Percentiles rank a stretch among this genome's conserved stretches.
phyloP scores from a whole-genome alignment of 805 yeast genomes.

The Metschnikowia baotianmanensis region DNA sequence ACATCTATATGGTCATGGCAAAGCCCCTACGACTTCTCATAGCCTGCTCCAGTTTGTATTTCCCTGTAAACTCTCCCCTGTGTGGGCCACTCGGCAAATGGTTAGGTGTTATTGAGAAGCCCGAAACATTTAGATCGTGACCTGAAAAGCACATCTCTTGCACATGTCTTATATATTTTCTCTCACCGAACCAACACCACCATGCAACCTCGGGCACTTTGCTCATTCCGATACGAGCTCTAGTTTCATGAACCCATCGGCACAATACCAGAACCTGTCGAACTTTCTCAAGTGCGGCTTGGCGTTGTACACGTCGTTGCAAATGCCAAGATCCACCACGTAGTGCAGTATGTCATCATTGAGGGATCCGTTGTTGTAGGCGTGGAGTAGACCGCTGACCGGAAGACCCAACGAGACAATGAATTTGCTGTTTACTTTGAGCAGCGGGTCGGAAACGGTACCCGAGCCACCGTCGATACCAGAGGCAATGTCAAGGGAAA shows the following conservation, averaged over 20 bases:
- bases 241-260: conserved; percentile 24
- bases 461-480: conserved; percentile 88
- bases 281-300: conserved; percentile 43
- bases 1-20: no score
- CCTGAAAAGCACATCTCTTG: no score
- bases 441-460: conserved; percentile 28
- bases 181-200: no score
- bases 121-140: no score
- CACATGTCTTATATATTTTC: no score
- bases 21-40: no score
- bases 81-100: no score
- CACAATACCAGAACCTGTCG: conserved; percentile 44
- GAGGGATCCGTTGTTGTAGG: conserved; percentile 51
- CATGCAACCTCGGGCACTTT: no score
- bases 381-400: conserved; percentile 56
- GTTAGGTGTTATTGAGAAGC: no score
- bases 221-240: conserved; percentile 1
- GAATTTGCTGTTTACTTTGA: conserved; percentile 49
- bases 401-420: conserved; percentile 75
- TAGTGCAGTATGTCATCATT: conserved; percentile 52
- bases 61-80: no score
- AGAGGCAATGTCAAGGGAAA: conserved; percentile 78
- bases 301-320: conserved; percentile 48
- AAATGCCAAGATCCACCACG: conserved; percentile 70
- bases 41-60: no score